Conservation (phyloP, 768 basidiomycete species). For the Tubosaeta brunneosetosa region DNA sequence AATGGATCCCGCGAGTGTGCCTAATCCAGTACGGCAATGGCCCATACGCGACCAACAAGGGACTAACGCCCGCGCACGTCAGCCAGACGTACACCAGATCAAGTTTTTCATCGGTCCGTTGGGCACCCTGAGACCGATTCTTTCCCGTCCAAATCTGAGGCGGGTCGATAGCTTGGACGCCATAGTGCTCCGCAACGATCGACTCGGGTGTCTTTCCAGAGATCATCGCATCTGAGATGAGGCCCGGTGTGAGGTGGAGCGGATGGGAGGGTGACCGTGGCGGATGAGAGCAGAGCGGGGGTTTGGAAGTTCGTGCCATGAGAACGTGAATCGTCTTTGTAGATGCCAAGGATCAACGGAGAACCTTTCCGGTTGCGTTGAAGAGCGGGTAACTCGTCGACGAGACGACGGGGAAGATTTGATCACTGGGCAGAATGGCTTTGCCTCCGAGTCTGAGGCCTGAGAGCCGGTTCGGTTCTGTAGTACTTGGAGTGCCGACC, state of each 20-base stretch:
- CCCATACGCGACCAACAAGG: too few relatives aligned
- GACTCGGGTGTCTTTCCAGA: slow-evolving; percentile 62
- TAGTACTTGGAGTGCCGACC: slow-evolving; percentile 61
- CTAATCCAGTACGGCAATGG: too few relatives aligned
- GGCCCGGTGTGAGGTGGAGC: slow-evolving; percentile 61
- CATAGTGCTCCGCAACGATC: slow-evolving; percentile 48
- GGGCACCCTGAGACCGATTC: slow-evolving; percentile 72
- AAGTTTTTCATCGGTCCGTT: too few relatives aligned
- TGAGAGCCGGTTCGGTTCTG: slow-evolving; percentile 49
- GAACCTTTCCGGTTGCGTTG: slow-evolving; percentile 72
- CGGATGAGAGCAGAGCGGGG: slow-evolving; percentile 63
- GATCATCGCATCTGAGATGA: slow-evolving; percentile 65
- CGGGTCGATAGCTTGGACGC: slow-evolving; percentile 58
- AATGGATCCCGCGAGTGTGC: too few relatives aligned
- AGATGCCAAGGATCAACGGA: neutral
- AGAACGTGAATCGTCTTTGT: neutral
- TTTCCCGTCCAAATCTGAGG: slow-evolving; percentile 80
- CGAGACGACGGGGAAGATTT: neutral
- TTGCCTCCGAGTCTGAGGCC: slow-evolving; percentile 63
- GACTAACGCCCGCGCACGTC: too few relatives aligned
- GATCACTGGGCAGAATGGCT: slow-evolving; percentile 47
- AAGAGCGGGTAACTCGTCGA: slow-evolving; percentile 66
- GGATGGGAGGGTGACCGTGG: slow-evolving; percentile 70
- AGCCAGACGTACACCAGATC: too few relatives aligned
- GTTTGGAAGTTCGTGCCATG: slow-evolving; percentile 78